phyloP scores from a whole-genome alignment of 345 rosid genomes.

The Salix udensis region DNA sequence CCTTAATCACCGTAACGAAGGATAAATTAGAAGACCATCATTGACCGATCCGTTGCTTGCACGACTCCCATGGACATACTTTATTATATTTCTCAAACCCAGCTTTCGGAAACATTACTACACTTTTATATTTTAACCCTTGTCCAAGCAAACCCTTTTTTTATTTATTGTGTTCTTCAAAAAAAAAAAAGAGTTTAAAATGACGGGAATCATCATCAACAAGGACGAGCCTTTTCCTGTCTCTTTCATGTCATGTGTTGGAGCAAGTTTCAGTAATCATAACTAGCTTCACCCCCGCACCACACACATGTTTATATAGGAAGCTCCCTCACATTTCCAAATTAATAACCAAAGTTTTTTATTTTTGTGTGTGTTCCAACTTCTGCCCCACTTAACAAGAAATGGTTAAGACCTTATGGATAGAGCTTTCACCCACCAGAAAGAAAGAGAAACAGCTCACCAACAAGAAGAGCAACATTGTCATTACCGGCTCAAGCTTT shows the following conservation, averaged over 20 bases:
- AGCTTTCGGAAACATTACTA: slow-evolving; percentile 3
- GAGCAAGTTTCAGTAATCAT: slow-evolving; percentile 44
- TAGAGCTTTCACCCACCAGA: slow-evolving; percentile 44
- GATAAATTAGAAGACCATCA: slow-evolving; percentile 16
- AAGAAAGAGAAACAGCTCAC: slow-evolving; percentile 34
- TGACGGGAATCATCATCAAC: neutral
- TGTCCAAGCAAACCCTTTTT: slow-evolving; percentile 13
- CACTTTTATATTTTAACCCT: slow-evolving; percentile 14
- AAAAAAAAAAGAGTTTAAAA: neutral
- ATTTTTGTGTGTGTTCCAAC: slow-evolving; percentile 6
- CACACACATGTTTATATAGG: neutral
- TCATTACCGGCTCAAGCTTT: slow-evolving; percentile 31
- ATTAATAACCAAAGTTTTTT: neutral
- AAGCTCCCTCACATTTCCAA: neutral
- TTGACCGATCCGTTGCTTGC: slow-evolving; percentile 43
- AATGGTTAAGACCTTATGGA: slow-evolving; percentile 46
- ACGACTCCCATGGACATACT: slow-evolving; percentile 40
- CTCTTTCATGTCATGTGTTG: slow-evolving; percentile 35
- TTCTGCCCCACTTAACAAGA: slow-evolving; percentile 24
- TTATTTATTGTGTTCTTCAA: slow-evolving; percentile 15
- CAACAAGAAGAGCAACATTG: slow-evolving; percentile 16
- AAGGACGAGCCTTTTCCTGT: slow-evolving; percentile 22
- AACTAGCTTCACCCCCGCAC: slow-evolving; percentile 11
- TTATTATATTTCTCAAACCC: slow-evolving; percentile 9
- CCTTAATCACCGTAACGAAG: neutral